These are phyloP conservation scores for Spizellomyces punctatus DNA, from an alignment of 192 early-diverging fungal genomes.

Conservation along the genomic window DNA sequence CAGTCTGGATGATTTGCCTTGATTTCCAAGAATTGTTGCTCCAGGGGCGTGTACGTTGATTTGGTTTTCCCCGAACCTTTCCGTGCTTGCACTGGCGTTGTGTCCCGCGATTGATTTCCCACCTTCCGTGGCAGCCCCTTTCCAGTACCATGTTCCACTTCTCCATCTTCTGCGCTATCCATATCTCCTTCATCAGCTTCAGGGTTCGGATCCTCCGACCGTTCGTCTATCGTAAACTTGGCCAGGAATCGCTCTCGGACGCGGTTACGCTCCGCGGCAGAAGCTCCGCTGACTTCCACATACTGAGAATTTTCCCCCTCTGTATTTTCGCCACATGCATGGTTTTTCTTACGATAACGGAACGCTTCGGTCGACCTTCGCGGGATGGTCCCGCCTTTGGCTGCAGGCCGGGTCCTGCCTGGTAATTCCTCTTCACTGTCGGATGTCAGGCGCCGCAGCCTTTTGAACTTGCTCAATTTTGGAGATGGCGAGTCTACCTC, in stretches of 20 bases:
- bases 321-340: background rate
- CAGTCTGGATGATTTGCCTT: conserved; percentile 71
- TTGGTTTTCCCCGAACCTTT: conserved; percentile 5
- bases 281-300: background rate
- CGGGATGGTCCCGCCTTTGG: background rate
- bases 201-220: background rate
- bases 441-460: background rate
- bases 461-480: no score
- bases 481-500: no score
- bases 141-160: background rate
- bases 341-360: background rate
- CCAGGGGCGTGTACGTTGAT: conserved; percentile 72
- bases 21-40: conserved; percentile 77
- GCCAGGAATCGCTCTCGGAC: conserved; percentile 8
- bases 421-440: background rate
- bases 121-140: background rate
- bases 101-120: background rate
- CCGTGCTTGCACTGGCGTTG: background rate
- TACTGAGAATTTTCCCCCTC: background rate
- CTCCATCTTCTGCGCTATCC: background rate
- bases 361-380: background rate
- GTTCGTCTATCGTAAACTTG: conserved; percentile 26
- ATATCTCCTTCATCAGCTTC: background rate
- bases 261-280: conserved; percentile 4
- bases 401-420: background rate